These are phyloP conservation scores for Parafenestella ontariensis DNA, from an alignment of 2,329 filamentous ascomycete genomes.

Conservation along the genomic window DNA sequence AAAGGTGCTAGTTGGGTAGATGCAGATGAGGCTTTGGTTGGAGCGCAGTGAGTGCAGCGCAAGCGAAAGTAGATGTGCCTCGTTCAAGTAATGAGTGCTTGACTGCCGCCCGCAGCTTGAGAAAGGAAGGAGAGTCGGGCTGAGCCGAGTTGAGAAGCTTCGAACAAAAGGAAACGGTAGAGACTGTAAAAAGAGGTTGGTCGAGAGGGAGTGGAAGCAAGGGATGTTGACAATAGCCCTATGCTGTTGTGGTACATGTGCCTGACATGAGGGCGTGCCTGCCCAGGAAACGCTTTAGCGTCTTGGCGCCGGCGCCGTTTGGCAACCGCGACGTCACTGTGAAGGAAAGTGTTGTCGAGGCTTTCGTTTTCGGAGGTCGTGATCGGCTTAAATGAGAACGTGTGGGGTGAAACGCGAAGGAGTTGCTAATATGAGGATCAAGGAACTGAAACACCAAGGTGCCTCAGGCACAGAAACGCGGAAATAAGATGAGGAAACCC, in stretches of 20 bases:
- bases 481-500: constrained; percentile 2
- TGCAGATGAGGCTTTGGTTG: constrained; percentile 9
- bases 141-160: constrained; percentile 25
- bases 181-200: constrained; percentile 21
- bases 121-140: constrained; percentile 27
- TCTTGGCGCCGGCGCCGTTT: constrained; percentile 17
- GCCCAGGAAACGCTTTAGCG: constrained; percentile 15
- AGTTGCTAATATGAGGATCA: constrained; percentile 20
- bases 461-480: constrained; percentile 15
- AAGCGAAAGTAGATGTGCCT: constrained; percentile 5
- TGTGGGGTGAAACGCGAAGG: constrained; percentile 27
- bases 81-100: constrained; percentile 28
- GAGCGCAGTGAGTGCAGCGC: constrained; percentile 4
- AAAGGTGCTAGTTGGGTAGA: constrained; percentile 18
- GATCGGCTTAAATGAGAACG: constrained; percentile 18
- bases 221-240: constrained; percentile 13
- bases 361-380: constrained; percentile 5
- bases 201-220: constrained; percentile 21
- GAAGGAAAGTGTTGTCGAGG: constrained; percentile 12
- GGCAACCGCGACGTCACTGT: constrained; percentile 12
- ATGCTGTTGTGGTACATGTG: constrained; percentile 19
- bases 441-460: constrained; percentile 28
- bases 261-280: constrained; percentile 14
- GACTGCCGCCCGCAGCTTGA: constrained; percentile 32
- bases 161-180: constrained; percentile 19